These are phyloP conservation scores for Diplodia sapinea DNA, from an alignment of 2,329 filamentous ascomycete species.

Conservation along the genomic window DNA sequence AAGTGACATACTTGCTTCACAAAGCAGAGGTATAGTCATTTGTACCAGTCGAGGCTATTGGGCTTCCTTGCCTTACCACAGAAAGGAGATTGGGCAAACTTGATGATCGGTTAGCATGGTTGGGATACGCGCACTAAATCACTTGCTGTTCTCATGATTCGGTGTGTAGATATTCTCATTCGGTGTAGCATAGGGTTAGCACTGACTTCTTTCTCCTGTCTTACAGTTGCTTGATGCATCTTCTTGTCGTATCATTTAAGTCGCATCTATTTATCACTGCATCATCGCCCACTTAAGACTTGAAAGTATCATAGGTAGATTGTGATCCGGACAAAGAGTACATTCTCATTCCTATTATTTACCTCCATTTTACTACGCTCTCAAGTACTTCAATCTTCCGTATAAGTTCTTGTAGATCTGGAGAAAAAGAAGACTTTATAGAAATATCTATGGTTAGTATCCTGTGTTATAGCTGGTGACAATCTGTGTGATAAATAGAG, in stretches of 20 bases:
- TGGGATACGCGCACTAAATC: not conserved
- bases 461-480: no score
- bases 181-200: not conserved
- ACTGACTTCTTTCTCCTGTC: not conserved
- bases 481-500: no score
- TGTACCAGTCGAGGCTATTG: not conserved
- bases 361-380: not conserved
- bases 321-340: not conserved
- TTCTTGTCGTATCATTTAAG: not conserved
- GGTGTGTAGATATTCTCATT: not conserved
- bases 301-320: not conserved
- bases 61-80: not conserved
- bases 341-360: not conserved
- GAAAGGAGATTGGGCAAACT: not conserved
- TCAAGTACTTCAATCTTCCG: not conserved
- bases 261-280: not conserved
- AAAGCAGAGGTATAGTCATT: not conserved
- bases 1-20: not conserved
- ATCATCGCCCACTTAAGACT: not conserved
- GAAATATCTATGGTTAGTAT: not conserved
- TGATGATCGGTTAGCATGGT: not conserved
- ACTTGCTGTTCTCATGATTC: not conserved
- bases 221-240: not conserved
- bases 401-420: no score
- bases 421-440: no score